phyloP scores from a whole-genome alignment of 1,139 yeast species.

The Nakaseomyces glabratus region DNA sequence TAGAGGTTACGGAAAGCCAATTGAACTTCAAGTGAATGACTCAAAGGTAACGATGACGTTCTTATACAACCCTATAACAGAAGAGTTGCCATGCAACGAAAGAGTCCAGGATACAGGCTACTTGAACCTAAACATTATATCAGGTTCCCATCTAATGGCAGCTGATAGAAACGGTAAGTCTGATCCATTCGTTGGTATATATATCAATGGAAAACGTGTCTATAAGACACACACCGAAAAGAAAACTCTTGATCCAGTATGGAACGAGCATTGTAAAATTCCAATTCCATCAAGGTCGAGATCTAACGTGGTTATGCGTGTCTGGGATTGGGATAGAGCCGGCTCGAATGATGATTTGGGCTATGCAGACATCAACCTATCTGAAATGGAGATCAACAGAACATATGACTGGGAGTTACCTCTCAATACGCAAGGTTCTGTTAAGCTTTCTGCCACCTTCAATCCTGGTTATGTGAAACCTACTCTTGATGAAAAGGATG shows the following conservation, averaged over 20 bases:
- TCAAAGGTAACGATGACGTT: constrained; percentile 41
- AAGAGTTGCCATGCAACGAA: constrained; percentile 47
- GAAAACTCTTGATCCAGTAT: constrained; percentile 57
- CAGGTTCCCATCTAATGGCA: constrained; percentile 45
- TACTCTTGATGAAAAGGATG: constrained; percentile 35
- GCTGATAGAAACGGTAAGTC: constrained; percentile 69
- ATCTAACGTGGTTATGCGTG: constrained; percentile 40
- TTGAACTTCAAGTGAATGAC: constrained; percentile 39
- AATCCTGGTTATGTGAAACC: constrained; percentile 64
- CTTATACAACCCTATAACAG: constrained; percentile 52
- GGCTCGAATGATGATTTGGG: constrained; percentile 60
- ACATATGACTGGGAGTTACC: constrained; percentile 41
- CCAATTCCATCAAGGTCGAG: constrained; percentile 57
- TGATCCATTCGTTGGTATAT: constrained; percentile 53
- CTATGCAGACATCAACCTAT: constrained; percentile 40
- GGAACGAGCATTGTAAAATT: constrained; percentile 56
- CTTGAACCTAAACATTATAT: constrained; percentile 45
- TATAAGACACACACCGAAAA: constrained; percentile 53
- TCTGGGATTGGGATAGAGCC: constrained; percentile 71
- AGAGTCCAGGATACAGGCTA: constrained; percentile 60
- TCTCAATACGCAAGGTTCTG: constrained; percentile 53
- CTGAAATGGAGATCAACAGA: constrained; percentile 39
- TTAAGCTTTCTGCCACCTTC: constrained; percentile 46
- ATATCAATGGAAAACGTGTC: constrained; percentile 45
- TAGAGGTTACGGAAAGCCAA: constrained; percentile 40